Conservation (phyloP, 2,329 filamentous ascomycete genomes). For the Fusarium burgessii region DNA sequence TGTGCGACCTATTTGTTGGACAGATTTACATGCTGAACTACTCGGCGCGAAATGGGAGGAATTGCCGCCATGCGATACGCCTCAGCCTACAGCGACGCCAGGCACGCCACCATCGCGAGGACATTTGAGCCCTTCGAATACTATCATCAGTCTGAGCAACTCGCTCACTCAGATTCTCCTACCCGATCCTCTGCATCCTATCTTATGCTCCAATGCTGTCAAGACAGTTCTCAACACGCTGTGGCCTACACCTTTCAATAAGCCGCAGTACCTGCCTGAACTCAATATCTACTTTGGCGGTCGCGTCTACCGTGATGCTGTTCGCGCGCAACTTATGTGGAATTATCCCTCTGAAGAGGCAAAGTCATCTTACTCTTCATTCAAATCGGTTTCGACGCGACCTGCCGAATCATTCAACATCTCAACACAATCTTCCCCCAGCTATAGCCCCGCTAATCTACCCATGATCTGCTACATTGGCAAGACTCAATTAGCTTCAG, state of each 20-base stretch:
- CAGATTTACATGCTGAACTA: conserved; percentile 61
- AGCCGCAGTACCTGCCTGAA: conserved; percentile 52
- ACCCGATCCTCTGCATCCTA: conserved; percentile 49
- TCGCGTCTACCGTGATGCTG: conserved; percentile 57
- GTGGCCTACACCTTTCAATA: conserved; percentile 55
- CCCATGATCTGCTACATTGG: conserved; percentile 62
- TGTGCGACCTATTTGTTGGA: conserved; percentile 67
- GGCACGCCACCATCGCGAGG: conserved; percentile 53
- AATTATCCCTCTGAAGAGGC: conserved; percentile 50
- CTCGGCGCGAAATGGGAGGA: conserved; percentile 62
- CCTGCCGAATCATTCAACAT: conserved; percentile 48
- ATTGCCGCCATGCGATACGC: conserved; percentile 56
- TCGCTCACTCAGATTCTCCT: conserved; percentile 59
- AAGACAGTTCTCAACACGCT: conserved; percentile 59
- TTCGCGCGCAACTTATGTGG: conserved; percentile 65
- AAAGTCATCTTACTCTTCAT: conserved; percentile 48
- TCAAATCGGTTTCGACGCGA: conserved; percentile 54
- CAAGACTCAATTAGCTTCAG: conserved; percentile 58
- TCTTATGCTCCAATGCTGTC: conserved; percentile 56
- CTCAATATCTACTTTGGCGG: conserved; percentile 64
- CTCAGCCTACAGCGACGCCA: conserved; percentile 52
- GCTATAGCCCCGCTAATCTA: conserved; percentile 40
- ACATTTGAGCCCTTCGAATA: conserved; percentile 55
- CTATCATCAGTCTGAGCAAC: conserved; percentile 57
- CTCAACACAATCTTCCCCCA: conserved; percentile 39